phyloP scores from a whole-genome alignment of 148 eudicot genomes.

The Arbutus unedo region DNA sequence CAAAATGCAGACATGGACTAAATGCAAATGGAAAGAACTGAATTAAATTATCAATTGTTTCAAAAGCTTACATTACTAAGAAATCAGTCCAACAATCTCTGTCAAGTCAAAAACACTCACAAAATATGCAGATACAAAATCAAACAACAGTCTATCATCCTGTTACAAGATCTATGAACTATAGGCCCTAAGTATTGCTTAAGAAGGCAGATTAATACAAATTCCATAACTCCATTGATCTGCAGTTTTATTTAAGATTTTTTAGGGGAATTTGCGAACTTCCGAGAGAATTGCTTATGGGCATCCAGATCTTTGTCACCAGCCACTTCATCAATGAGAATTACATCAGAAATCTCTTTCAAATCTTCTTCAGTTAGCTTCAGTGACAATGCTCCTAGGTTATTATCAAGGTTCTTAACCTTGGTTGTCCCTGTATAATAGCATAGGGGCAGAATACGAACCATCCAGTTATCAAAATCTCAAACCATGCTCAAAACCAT shows the following conservation, averaged over 20 bases:
- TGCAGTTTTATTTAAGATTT: not conserved
- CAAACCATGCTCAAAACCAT: not conserved
- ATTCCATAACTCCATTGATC: not conserved
- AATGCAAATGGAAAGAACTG: too few relatives aligned
- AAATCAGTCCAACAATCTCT: too few relatives aligned
- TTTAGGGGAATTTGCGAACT: conserved; percentile 3
- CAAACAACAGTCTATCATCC: not conserved
- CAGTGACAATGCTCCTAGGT: conserved; percentile 19
- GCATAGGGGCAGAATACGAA: not conserved
- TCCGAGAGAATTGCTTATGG: not conserved
- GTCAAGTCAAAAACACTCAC: too few relatives aligned
- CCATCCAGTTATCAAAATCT: not conserved
- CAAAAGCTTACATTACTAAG: too few relatives aligned
- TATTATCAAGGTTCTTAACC: conserved; percentile 24
- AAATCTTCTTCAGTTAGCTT: conserved; percentile 28
- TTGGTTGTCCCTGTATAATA: conserved; percentile 31
- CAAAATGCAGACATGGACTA: too few relatives aligned
- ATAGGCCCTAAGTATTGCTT: not conserved
- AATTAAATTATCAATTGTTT: too few relatives aligned
- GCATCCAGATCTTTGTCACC: not conserved
- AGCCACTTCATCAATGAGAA: conserved; percentile 28
- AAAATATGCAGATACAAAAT: not conserved
- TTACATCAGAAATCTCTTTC: conserved; percentile 22
- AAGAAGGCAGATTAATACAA: not conserved
- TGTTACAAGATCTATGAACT: not conserved